Evolutionary conservation across 768 basidiomycete genomes (phyloP).

Genomic region (Pleurotus tuoliensis): DNA sequence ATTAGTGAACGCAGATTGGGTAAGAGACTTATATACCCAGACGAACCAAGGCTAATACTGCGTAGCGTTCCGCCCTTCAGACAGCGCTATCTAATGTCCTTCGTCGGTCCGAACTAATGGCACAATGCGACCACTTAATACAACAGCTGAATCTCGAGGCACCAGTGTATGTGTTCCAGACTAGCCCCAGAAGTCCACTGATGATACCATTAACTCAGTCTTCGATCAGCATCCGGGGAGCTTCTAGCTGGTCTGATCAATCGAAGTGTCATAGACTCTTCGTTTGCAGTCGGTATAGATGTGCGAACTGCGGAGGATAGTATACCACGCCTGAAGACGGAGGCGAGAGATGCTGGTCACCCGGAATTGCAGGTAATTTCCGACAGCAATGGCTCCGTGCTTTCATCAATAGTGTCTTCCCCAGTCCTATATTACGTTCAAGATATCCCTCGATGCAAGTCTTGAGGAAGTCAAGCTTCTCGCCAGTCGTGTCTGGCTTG

Average conservation of each 20-base stretch:
- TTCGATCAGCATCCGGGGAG: constrained; percentile 38
- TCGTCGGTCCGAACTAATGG: constrained; percentile 50
- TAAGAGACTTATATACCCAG: constrained; percentile 23
- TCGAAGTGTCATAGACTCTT: constrained; percentile 50
- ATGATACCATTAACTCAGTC: constrained; percentile 10
- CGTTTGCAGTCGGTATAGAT: constrained; percentile 48
- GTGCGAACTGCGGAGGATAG: constrained; percentile 46
- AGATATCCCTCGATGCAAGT: constrained; percentile 47
- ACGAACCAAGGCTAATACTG: neutral
- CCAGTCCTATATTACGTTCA: constrained; percentile 57
- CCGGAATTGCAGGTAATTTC: constrained; percentile 47
- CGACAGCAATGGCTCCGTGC: constrained; percentile 7
- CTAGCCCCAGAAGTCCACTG: constrained; percentile 25
- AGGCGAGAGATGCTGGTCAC: constrained; percentile 57
- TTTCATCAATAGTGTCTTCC: constrained; percentile 9
- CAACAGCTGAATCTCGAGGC: constrained; percentile 18
- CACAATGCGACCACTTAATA: constrained; percentile 48
- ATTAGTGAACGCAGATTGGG: constrained; percentile 54
- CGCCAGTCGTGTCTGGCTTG: constrained; percentile 47
- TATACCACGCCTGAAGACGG: constrained; percentile 45
- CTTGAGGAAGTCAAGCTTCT: constrained; percentile 33
- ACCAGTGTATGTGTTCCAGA: constrained; percentile 19
- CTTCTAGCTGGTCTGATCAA: constrained; percentile 54
- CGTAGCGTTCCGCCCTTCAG: constrained; percentile 40
- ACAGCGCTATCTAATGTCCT: constrained; percentile 44